phyloP scores from a whole-genome alignment of 257 asterid species.

The Thymus mandschuricus region DNA sequence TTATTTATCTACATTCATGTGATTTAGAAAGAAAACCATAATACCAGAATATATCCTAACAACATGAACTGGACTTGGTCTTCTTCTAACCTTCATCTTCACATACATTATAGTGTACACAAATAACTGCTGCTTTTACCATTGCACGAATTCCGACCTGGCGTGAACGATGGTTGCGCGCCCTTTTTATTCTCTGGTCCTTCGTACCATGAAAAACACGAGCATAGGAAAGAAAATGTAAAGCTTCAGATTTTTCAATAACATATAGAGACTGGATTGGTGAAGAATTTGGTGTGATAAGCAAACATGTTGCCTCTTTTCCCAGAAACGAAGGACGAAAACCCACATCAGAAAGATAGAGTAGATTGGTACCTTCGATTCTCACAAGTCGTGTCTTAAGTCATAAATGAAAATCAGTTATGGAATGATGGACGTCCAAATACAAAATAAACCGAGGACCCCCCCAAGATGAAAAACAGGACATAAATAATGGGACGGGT shows the following conservation, averaged over 20 bases:
- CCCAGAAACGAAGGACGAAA: neutral
- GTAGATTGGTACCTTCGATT: neutral
- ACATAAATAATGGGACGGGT: neutral
- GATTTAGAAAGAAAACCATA: neutral
- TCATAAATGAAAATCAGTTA: neutral
- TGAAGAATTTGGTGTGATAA: neutral
- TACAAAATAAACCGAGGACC: neutral
- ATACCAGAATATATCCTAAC: neutral
- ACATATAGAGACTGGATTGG: neutral
- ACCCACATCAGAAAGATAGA: neutral
- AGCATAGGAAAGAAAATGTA: neutral
- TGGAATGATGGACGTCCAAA: neutral
- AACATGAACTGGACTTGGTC: slow-evolving; percentile 10
- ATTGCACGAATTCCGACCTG: neutral
- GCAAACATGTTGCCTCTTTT: neutral
- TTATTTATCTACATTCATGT: neutral
- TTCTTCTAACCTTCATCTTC: neutral
- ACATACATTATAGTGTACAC: neutral
- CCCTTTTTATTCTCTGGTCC: neutral
- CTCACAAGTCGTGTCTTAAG: neutral
- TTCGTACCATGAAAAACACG: slow-evolving; percentile 15
- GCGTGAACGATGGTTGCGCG: slow-evolving; percentile 2
- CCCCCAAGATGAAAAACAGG: neutral
- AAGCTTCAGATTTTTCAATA: neutral
- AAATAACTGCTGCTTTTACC: neutral